Evolutionary conservation across 2,329 filamentous ascomycete species (phyloP).

Genomic region (Fusarium annulatum): DNA sequence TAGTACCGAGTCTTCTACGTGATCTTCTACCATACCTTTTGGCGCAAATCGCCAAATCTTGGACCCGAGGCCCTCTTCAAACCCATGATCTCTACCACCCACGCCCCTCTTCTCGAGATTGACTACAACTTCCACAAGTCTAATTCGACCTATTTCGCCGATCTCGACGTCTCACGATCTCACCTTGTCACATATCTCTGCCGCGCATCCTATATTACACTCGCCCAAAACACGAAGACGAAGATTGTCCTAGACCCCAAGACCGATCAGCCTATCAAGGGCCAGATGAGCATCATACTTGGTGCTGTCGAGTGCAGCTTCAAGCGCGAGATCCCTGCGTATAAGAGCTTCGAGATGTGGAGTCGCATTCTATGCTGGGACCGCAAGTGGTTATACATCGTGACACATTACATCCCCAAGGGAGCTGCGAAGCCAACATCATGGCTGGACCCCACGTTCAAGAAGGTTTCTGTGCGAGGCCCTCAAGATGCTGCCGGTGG

Average conservation of each 20-base stretch:
- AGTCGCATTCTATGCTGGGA: constrained; percentile 79
- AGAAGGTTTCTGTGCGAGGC: constrained; percentile 55
- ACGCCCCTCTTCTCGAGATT: constrained; percentile 78
- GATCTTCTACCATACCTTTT: constrained; percentile 64
- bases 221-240: constrained; percentile 61
- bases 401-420: constrained; percentile 77
- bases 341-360: constrained; percentile 79
- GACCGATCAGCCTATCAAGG: constrained; percentile 61
- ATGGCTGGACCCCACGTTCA: constrained; percentile 62
- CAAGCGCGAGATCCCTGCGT: constrained; percentile 77
- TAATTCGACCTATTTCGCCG: constrained; percentile 87
- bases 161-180: constrained; percentile 85
- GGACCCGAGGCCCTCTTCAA: constrained; percentile 76
- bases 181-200: constrained; percentile 80
- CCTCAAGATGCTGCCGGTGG: constrained; percentile 52
- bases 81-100: constrained; percentile 73
- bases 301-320: constrained; percentile 81
- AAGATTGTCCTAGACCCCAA: constrained; percentile 63
- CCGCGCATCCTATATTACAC: constrained; percentile 65
- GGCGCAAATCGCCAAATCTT: constrained; percentile 60
- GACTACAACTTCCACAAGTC: constrained; percentile 90
- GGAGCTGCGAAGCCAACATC: constrained; percentile 66
- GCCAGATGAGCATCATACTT: constrained; percentile 71
- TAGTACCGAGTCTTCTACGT: constrained; percentile 70
- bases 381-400: constrained; percentile 82